Percentiles rank a stretch among this genome's conserved stretches.
Evolutionary conservation across 805 yeast species (phyloP).

Genomic region (Ogataea nonfermentans): DNA sequence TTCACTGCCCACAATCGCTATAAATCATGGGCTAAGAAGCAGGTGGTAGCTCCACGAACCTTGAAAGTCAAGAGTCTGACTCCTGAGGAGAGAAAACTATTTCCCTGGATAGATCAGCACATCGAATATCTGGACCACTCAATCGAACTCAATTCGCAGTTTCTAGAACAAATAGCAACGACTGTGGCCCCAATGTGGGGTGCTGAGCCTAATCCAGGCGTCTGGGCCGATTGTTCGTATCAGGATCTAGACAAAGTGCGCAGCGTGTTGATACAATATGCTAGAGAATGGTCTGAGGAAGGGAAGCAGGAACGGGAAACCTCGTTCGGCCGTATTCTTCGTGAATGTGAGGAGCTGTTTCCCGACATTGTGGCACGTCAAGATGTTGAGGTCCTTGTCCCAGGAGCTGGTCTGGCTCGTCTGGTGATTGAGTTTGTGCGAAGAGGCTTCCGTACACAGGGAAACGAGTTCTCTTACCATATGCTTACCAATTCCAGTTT

Average conservation of each 20-base stretch:
- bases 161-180: conserved; percentile 42
- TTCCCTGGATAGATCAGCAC: conserved; percentile 52
- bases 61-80: conserved; percentile 38
- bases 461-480: conserved; percentile 64
- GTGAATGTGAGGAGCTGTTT: conserved; percentile 34
- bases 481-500: conserved; percentile 59
- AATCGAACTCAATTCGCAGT: conserved; percentile 43
- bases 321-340: conserved; percentile 40
- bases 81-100: conserved; percentile 38
- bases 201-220: conserved; percentile 32
- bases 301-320: conserved; percentile 45
- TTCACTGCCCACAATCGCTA: conserved; percentile 34
- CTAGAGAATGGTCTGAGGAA: conserved; percentile 62
- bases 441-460: conserved; percentile 60
- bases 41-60: conserved; percentile 33
- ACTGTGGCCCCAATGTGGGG: conserved; percentile 52
- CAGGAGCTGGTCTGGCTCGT: conserved; percentile 67
- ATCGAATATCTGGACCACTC: conserved; percentile 40
- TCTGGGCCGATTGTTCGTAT: conserved; percentile 42
- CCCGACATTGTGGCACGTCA: conserved; percentile 40
- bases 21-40: conserved; percentile 34
- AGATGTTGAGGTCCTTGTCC: conserved; percentile 47
- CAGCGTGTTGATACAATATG: conserved; percentile 53
- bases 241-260: conserved; percentile 57
- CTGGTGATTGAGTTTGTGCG: conserved; percentile 53